These are phyloP conservation scores for Mucor circinelloides DNA, from an alignment of 371 early-diverging fungal species.

Conservation along the genomic window DNA sequence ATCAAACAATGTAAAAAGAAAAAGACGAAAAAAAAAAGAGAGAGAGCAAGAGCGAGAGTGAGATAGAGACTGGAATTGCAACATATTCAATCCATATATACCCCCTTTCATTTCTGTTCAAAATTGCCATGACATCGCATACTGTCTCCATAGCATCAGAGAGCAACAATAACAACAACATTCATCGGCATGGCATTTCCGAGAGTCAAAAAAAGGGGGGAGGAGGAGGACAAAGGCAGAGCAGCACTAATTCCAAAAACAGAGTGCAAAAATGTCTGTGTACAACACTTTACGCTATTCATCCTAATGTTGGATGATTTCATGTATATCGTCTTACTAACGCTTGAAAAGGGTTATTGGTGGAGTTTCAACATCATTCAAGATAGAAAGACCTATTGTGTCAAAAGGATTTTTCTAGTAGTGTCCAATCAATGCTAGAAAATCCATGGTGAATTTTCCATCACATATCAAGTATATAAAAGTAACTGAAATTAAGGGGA, in stretches of 20 bases:
- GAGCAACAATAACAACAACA: background rate
- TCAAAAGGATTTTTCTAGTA: background rate
- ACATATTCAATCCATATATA: background rate
- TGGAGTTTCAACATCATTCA: background rate
- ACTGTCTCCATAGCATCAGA: background rate
- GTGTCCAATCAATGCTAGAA: background rate
- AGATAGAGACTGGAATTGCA: background rate
- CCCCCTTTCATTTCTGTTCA: background rate
- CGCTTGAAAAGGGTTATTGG: background rate
- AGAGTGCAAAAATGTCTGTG: background rate
- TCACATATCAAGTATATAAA: background rate
- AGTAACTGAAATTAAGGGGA: background rate
- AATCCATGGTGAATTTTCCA: constrained; percentile 15
- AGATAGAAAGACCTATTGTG: background rate
- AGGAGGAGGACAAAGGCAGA: background rate
- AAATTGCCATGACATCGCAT: background rate
- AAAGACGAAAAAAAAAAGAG: background rate
- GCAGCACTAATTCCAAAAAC: background rate
- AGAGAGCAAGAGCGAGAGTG: too few species aligned
- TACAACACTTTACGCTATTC: background rate
- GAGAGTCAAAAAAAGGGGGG: background rate
- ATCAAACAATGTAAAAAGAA: background rate
- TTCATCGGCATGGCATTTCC: constrained; percentile 10
- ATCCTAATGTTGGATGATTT: background rate
- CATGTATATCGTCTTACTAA: background rate